Evolutionary conservation across 1,284 basidiomycete genomes (phyloP).

Genomic region (Macrocystidia cucumis): DNA sequence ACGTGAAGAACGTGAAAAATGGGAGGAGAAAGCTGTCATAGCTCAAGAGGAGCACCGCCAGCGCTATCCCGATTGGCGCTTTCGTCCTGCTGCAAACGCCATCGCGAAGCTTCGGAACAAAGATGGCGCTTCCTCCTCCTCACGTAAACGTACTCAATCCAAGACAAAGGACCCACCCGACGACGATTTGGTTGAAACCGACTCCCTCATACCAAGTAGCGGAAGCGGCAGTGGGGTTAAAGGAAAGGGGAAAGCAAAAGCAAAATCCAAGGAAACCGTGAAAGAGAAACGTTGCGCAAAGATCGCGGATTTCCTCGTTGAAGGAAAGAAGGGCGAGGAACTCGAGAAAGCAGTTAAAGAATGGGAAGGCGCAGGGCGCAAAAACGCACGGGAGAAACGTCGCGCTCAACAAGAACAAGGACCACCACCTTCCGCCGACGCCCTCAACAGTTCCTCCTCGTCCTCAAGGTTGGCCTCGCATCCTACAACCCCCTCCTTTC

Average conservation of each 20-base stretch:
- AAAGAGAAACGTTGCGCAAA: constrained; percentile 49
- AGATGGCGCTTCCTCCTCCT: constrained; percentile 29
- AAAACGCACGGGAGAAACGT: constrained; percentile 1
- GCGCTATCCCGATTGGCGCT: constrained; percentile 73
- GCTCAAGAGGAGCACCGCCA: constrained; percentile 74
- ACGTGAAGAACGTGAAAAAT: constrained; percentile 54
- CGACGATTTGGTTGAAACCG: constrained; percentile 16
- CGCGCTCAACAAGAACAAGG: neutral
- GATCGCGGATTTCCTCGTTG: constrained; percentile 62
- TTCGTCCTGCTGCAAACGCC: constrained; percentile 54
- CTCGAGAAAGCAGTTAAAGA: constrained; percentile 61
- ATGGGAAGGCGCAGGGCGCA: constrained; percentile 41
- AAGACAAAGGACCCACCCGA: constrained; percentile 27
- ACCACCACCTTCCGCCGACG: constrained; percentile 6
- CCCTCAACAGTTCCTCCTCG: constrained; percentile 20
- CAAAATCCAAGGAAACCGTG: constrained; percentile 4
- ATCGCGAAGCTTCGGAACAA: constrained; percentile 33
- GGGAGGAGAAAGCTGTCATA: constrained; percentile 68
- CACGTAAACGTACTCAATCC: constrained; percentile 11
- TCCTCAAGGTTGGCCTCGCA: constrained; percentile 22
- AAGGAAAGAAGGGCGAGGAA: constrained; percentile 61
- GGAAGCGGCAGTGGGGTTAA: constrained; percentile 2
- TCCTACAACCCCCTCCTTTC: constrained; percentile 28
- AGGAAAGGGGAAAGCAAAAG: constrained; percentile 22
- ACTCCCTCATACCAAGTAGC: neutral